Conservation (phyloP, 352 stramenopile genomes). For the Blastocystis hominis region DNA sequence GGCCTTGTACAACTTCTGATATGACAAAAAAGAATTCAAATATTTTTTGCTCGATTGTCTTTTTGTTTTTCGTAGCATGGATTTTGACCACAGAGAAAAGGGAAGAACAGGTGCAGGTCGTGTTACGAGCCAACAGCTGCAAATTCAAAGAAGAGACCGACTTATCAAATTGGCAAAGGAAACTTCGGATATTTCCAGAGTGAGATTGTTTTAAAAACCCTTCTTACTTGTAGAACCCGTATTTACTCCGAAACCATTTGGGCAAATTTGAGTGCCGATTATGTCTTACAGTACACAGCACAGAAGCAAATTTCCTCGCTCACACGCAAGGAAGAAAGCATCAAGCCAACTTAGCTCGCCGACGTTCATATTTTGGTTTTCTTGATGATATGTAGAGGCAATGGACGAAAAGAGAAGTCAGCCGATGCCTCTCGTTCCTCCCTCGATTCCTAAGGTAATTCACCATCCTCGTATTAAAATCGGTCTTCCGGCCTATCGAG, state of each 20-base stretch:
- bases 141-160: slow-evolving; percentile 84
- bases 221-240: slow-evolving; percentile 73
- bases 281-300: slow-evolving; percentile 95
- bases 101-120: slow-evolving; percentile 15
- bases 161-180: slow-evolving; percentile 92
- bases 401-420: neutral
- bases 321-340: slow-evolving; percentile 98
- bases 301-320: slow-evolving; percentile 95
- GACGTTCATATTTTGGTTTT: slow-evolving; percentile 15
- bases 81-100: slow-evolving; percentile 43
- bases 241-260: slow-evolving; percentile 97
- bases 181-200: slow-evolving; percentile 91
- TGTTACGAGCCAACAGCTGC: slow-evolving; percentile 59
- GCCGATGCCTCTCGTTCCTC: slow-evolving; percentile 2
- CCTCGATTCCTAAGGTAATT: slow-evolving; percentile 57
- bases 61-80: neutral
- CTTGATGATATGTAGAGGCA: slow-evolving; percentile 16
- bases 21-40: too few species aligned
- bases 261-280: slow-evolving; percentile 97
- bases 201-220: neutral
- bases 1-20: too few species aligned
- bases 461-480: slow-evolving; percentile 78
- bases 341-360: slow-evolving; percentile 82
- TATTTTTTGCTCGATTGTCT: too few species aligned
- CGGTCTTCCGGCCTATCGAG: slow-evolving; percentile 88